Percentiles rank a stretch among this genome's conserved stretches.
phyloP scores from a whole-genome alignment of 805 yeast species.

The Zygosaccharomyces rouxii region DNA sequence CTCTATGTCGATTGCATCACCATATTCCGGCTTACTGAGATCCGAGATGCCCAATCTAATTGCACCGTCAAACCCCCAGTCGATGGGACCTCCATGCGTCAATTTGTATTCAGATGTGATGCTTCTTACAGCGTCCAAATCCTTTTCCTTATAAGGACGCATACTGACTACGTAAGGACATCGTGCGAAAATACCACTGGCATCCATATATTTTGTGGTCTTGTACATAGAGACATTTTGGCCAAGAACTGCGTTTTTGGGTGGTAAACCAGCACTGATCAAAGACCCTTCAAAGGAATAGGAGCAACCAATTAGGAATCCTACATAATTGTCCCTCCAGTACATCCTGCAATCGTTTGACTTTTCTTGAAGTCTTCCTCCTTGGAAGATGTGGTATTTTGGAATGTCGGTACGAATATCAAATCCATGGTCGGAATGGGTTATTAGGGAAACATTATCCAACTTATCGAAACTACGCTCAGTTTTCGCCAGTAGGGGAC shows the following conservation, averaged over 20 bases:
- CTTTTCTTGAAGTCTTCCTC: constrained; percentile 29
- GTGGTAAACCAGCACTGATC: constrained; percentile 29
- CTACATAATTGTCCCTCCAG: constrained; percentile 38
- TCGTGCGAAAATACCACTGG: constrained; percentile 34
- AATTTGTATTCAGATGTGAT: constrained; percentile 32
- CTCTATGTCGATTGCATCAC: constrained; percentile 32
- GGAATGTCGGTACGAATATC: constrained; percentile 38
- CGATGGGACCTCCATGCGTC: constrained; percentile 42
- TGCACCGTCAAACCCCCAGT: constrained; percentile 40
- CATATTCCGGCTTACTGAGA: constrained; percentile 36
- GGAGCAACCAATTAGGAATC: constrained; percentile 42
- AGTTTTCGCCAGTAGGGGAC: constrained; percentile 37
- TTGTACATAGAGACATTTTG: constrained; percentile 30
- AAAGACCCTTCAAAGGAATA: constrained; percentile 40
- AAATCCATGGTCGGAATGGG: constrained; percentile 15
- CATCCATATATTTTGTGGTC: constrained; percentile 25
- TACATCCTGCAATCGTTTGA: constrained; percentile 28
- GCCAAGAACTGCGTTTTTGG: constrained; percentile 24
- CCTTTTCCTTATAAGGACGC: constrained; percentile 37
- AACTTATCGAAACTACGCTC: constrained; percentile 26
- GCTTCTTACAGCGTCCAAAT: constrained; percentile 31
- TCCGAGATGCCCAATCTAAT: constrained; percentile 36
- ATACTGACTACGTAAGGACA: constrained; percentile 40
- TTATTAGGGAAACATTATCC: constrained; percentile 12
- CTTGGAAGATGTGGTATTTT: constrained; percentile 34